Evolutionary conservation across 2,329 filamentous ascomycete genomes (phyloP), one percentile per base, ranked within the genome.

Genomic region (Lomentospora prolificans): DNA sequence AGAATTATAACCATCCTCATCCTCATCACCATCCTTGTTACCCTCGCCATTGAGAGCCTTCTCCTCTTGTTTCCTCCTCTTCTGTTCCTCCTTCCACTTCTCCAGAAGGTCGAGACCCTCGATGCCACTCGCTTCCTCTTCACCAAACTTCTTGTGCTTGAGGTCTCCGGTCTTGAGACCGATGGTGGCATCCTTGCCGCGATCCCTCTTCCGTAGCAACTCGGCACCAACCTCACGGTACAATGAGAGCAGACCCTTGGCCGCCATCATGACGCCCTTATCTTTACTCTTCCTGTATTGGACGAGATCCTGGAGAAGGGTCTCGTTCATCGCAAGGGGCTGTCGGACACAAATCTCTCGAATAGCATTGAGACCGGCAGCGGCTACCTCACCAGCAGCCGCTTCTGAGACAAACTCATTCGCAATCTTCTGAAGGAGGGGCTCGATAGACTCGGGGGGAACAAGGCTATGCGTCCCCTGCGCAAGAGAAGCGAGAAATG

Each of bases 221-320:
- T 95, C 89, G 0, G 94, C 89, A 33, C 87, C 90, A 12, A 96
- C 87, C 66, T 97, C 91, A 62, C 94, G 80, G 74, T 95, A 99
- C 4, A 99, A 77, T 24, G 89, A 90, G 44, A 99, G 76, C 5
- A 99, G 75, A 60, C 94, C 92, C 69, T 94, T 92, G 12, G 92
- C 90, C 6, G 94, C 94, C 94, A 99, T 97, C 81, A 95, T 91
- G n/a, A 94, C 89, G 58, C 92, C 91, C 75, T 97, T 99, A 67
- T 99, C 94, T 68, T 99, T 99, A 67, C 89, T 95, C 76, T 95
- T 96, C 58, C 89, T 83, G 72, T 99, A 97, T 75, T 94, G 87
- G 8, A 97, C 90, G 54, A 99, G 73, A 75, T 99, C 94, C 69
- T 99, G 92, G 28, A 99, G 74, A n/a, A 99, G 73, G 0, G 91